Percentiles rank a stretch among this genome's conserved stretches.
These are phyloP conservation scores for Geotrichum carabidarum DNA, from an alignment of 1,139 yeast species.

Conservation along the genomic window DNA sequence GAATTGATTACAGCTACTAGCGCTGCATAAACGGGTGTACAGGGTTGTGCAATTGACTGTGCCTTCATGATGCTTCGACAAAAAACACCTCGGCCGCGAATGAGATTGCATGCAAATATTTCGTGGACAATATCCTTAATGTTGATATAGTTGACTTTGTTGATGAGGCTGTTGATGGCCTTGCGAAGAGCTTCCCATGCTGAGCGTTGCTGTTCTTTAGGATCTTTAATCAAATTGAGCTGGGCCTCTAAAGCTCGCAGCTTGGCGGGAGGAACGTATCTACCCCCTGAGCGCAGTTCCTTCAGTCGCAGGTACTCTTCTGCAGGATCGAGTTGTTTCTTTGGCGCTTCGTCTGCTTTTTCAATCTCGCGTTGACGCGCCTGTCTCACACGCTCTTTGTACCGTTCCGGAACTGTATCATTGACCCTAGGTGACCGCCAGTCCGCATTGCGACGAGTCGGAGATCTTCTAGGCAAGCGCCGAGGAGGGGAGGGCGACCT, in stretches of 20 bases:
- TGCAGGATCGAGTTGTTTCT: conserved; percentile 30
- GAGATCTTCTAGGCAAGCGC: neutral
- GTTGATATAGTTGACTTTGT: conserved; percentile 46
- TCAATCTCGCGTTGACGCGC: conserved; percentile 25
- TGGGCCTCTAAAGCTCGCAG: conserved; percentile 44
- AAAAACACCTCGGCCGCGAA: conserved; percentile 57
- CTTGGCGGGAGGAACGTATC: conserved; percentile 51
- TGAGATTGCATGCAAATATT: conserved; percentile 51
- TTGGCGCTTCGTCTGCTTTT: conserved; percentile 7
- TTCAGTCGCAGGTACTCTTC: conserved; percentile 41
- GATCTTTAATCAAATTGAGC: conserved; percentile 30
- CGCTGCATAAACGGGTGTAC: conserved; percentile 53
- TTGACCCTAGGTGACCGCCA: conserved; percentile 7
- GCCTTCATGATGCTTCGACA: conserved; percentile 54
- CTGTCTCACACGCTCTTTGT: conserved; percentile 31
- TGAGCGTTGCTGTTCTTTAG: conserved; percentile 45
- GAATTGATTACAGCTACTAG: conserved; percentile 59
- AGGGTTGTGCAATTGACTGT: conserved; percentile 43
- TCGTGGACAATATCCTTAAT: conserved; percentile 46
- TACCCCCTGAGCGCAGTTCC: conserved; percentile 44
- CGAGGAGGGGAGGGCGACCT: neutral
- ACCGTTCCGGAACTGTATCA: conserved; percentile 31
- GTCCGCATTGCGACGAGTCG: neutral
- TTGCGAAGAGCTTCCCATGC: conserved; percentile 54
- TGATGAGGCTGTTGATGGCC: conserved; percentile 46